A percentile compares a stretch with the other conserved stretches of the same genome.
phyloP scores from a whole-genome alignment of 768 basidiomycete genomes.

The Zangia roseola region DNA sequence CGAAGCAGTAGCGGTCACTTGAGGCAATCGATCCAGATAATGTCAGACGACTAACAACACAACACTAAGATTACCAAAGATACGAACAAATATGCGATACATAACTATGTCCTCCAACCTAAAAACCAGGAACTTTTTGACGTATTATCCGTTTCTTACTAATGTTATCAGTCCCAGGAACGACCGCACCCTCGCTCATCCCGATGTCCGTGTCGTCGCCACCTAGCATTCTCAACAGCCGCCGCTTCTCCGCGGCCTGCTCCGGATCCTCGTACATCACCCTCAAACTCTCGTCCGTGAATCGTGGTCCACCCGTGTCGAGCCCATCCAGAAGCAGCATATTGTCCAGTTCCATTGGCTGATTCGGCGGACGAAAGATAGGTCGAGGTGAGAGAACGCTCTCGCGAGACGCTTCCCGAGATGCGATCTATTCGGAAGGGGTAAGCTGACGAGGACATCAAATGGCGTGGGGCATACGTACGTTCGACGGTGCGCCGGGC shows the following conservation, averaged over 20 bases:
- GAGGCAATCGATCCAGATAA: too few species aligned
- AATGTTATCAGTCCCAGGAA: neutral
- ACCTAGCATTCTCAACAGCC: slow-evolving; percentile 54
- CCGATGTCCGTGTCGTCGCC: slow-evolving; percentile 14
- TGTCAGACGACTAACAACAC: too few species aligned
- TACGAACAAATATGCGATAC: neutral
- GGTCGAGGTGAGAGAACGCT: slow-evolving; percentile 12
- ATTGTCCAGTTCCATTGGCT: slow-evolving; percentile 27
- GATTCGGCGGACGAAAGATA: neutral
- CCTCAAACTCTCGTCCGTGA: slow-evolving; percentile 46
- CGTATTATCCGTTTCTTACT: slow-evolving; percentile 13
- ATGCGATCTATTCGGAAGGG: slow-evolving; percentile 14
- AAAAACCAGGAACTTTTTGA: slow-evolving; percentile 7
- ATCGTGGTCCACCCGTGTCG: slow-evolving; percentile 13
- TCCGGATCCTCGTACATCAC: slow-evolving; percentile 71
- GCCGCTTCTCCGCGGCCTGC: slow-evolving; percentile 55
- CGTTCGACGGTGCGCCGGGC: slow-evolving; percentile 38
- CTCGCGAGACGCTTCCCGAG: slow-evolving; percentile 40
- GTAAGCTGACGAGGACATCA: neutral
- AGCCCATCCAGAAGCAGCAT: slow-evolving; percentile 24
- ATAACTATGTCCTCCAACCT: neutral
- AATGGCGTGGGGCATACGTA: slow-evolving; percentile 11
- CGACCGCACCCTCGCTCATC: slow-evolving; percentile 18
- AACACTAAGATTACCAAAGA: too few species aligned
- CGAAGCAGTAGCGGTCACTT: too few species aligned